phyloP scores from a whole-genome alignment of 441 rosid species.

The Erodium texanum region DNA sequence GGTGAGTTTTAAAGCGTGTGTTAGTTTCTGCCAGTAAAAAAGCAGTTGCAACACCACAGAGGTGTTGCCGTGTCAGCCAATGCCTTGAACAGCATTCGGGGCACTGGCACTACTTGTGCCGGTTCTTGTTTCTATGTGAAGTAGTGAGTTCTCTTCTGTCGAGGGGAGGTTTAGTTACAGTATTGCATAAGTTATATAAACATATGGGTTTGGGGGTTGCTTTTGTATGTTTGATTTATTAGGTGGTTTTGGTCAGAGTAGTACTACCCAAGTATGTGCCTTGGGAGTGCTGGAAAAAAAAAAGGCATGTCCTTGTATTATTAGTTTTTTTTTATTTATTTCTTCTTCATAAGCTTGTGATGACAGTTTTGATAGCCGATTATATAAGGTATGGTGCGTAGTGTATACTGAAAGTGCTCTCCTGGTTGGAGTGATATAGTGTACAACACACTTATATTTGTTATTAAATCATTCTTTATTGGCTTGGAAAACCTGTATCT shows the following conservation, averaged over 20 bases:
- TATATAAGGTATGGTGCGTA: constrained; percentile 9
- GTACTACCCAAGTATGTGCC: constrained; percentile 7
- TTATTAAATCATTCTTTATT: constrained; percentile 19
- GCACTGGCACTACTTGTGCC: constrained; percentile 41
- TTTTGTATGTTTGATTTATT: constrained; percentile 16
- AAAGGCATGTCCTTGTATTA: constrained; percentile 10
- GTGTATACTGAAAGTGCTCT: constrained; percentile 7
- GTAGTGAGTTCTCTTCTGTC: constrained; percentile 20
- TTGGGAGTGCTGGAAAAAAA: neutral
- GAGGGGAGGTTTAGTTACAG: constrained; percentile 25
- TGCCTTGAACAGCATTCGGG: constrained; percentile 38
- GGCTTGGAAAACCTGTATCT: neutral
- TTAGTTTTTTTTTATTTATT: constrained; percentile 14
- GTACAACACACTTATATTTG: constrained; percentile 17
- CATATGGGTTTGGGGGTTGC: constrained; percentile 18
- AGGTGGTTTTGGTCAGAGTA: constrained; percentile 19
- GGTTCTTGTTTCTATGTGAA: constrained; percentile 39
- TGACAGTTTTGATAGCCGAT: constrained; percentile 30
- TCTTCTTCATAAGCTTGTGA: constrained; percentile 19
- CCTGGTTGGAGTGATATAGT: constrained; percentile 20
- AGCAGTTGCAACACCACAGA: constrained; percentile 27
- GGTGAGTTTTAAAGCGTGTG: constrained; percentile 30
- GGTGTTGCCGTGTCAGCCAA: constrained; percentile 28
- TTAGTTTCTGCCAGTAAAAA: constrained; percentile 28
- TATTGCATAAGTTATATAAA: constrained; percentile 12